phyloP scores from a whole-genome alignment of 176 grass and related monocot genomes.

The Urochloa ruziziensis region DNA sequence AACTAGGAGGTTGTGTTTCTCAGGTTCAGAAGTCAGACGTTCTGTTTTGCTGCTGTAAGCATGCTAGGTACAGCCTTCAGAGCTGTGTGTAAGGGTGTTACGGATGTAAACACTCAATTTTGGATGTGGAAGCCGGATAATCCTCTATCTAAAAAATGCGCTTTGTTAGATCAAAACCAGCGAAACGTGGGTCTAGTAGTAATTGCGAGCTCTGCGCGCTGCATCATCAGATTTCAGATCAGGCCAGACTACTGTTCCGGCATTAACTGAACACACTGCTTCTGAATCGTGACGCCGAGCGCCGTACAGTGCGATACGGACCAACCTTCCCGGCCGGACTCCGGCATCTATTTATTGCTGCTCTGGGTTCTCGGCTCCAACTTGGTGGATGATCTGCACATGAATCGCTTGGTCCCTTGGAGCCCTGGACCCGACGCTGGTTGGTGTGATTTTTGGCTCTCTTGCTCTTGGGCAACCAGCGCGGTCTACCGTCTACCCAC shows the following conservation, averaged over 20 bases:
- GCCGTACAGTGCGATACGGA: not conserved
- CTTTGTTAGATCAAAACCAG: not conserved
- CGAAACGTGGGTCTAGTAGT: not conserved
- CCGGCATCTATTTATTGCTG: not conserved
- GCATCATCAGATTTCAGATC: no score
- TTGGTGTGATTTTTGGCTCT: not conserved
- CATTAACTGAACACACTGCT: slow-evolving; percentile 8
- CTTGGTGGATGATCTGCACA: not conserved
- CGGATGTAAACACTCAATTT: no score
- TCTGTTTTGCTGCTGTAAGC: no score
- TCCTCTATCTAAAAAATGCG: no score
- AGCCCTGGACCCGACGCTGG: not conserved
- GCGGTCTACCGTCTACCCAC: no score
- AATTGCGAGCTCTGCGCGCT: not conserved
- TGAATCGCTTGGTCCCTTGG: not conserved
- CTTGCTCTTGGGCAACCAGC: not conserved
- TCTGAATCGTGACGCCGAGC: no score
- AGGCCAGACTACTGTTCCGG: not conserved
- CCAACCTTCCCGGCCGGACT: not conserved
- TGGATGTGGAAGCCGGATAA: no score
- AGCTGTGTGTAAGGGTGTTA: no score
- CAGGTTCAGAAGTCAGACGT: no score
- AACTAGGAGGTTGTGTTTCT: no score
- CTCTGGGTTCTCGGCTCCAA: not conserved
- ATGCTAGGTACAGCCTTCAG: no score